phyloP scores from a whole-genome alignment of 225 moss, liverwort and hornwort genomes.

The Antitrichia curtipendula region DNA sequence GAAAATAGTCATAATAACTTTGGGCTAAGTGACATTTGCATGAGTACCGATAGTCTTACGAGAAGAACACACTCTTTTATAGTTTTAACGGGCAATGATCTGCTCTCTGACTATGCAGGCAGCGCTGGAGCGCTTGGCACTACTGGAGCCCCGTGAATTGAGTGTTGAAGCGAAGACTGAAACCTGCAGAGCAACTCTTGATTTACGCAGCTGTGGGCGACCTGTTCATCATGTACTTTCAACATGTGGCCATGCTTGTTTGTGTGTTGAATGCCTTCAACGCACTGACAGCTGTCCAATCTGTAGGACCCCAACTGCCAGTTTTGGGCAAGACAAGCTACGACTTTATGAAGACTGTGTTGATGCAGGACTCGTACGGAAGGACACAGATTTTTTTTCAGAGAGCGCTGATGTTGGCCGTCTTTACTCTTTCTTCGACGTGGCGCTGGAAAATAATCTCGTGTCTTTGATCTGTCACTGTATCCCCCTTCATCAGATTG shows the following conservation, averaged over 20 bases:
- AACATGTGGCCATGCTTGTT: conserved; percentile 84
- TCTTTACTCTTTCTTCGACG: conserved; percentile 81
- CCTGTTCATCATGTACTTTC: conserved; percentile 59
- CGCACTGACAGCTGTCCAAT: conserved; percentile 76
- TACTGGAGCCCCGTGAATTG: conserved; percentile 68
- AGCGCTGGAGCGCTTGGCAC: conserved; percentile 73
- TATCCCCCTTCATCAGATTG: conserved; percentile 37
- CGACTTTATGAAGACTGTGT: conserved; percentile 85
- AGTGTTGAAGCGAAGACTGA: conserved; percentile 89
- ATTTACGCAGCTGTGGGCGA: conserved; percentile 89
- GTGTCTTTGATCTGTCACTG: conserved; percentile 91
- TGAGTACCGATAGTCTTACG: neutral
- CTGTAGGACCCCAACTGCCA: conserved; percentile 61
- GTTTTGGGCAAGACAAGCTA: conserved; percentile 46
- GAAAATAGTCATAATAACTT: neutral
- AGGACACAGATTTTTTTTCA: conserved; percentile 37
- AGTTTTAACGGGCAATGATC: neutral
- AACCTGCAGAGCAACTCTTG: conserved; percentile 76
- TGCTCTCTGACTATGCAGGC: conserved; percentile 14
- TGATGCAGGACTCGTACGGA: conserved; percentile 55
- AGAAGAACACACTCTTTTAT: neutral
- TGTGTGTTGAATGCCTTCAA: conserved; percentile 78
- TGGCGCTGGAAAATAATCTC: conserved; percentile 81
- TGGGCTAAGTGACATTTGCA: neutral
- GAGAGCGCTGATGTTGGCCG: conserved; percentile 67